A percentile compares a stretch with the other conserved stretches of the same genome.
Evolutionary conservation across 805 yeast genomes (phyloP).

Genomic region (Yarrowia divulgata): DNA sequence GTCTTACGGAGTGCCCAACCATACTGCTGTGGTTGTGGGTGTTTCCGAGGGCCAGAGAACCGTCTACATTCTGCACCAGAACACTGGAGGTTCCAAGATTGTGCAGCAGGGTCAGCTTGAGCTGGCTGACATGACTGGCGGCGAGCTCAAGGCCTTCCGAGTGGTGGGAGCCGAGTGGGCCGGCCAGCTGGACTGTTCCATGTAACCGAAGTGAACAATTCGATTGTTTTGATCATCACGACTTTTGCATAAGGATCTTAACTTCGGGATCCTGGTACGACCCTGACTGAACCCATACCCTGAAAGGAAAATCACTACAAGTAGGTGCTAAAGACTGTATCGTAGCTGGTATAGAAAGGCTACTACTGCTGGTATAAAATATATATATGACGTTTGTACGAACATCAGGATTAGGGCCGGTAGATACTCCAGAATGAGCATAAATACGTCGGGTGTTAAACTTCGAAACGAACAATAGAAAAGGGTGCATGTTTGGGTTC

Average conservation of each 20-base stretch:
- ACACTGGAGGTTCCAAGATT: constrained; percentile 47
- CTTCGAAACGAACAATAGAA: neutral
- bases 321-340: neutral
- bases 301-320: no score
- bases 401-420: neutral
- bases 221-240: neutral
- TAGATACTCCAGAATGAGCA: neutral
- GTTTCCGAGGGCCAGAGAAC: constrained; percentile 43
- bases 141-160: constrained; percentile 48
- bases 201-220: neutral
- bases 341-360: constrained; percentile 4
- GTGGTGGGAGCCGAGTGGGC: constrained; percentile 51
- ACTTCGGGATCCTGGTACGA: constrained; percentile 6
- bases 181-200: constrained; percentile 41
- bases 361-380: no score
- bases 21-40: constrained; percentile 50
- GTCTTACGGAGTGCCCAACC: constrained; percentile 50
- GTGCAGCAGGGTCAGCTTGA: constrained; percentile 48
- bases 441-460: neutral
- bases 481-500: neutral
- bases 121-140: constrained; percentile 46
- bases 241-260: constrained; percentile 6
- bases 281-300: neutral
- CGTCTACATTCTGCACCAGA: constrained; percentile 49
- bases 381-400: neutral